Percentiles rank a stretch among this genome's conserved stretches.
These are phyloP conservation scores for Immersiella caudata DNA, from an alignment of 495 filamentous ascomycete species.

Conservation along the genomic window DNA sequence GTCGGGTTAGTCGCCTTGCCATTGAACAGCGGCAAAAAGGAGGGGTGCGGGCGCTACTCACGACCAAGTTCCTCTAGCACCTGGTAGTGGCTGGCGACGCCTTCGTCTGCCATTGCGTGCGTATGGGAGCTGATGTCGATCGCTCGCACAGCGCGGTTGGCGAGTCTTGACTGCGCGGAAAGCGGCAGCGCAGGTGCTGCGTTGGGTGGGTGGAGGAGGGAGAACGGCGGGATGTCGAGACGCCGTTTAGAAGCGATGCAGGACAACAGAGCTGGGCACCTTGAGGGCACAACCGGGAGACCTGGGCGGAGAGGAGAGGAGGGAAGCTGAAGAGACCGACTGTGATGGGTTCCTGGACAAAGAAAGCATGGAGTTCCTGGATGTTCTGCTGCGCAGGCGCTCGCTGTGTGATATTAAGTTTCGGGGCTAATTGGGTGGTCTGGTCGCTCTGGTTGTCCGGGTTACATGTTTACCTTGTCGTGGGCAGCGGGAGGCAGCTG, in stretches of 20 bases:
- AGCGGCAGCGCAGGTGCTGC: neutral
- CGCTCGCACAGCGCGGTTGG: slow-evolving; percentile 3
- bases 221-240: neutral
- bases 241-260: neutral
- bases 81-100: slow-evolving; percentile 81
- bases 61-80: slow-evolving; percentile 91
- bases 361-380: neutral
- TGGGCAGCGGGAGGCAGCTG: slow-evolving; percentile 12
- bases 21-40: neutral
- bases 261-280: neutral
- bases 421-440: slow-evolving; percentile 9
- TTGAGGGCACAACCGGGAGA: neutral
- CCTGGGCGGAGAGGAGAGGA: neutral
- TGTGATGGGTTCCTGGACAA: slow-evolving; percentile 13
- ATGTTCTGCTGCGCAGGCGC: neutral
- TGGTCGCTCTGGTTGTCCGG: slow-evolving; percentile 33
- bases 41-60: slow-evolving; percentile 51
- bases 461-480: slow-evolving; percentile 38
- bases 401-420: slow-evolving; percentile 23
- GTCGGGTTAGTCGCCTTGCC: neutral
- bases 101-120: slow-evolving; percentile 57
- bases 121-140: slow-evolving; percentile 8
- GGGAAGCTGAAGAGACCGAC: neutral
- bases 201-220: neutral
- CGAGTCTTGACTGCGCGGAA: slow-evolving; percentile 1